These are phyloP conservation scores for Gardenia jasminoides DNA, from an alignment of 257 asterid species.

Conservation along the genomic window DNA sequence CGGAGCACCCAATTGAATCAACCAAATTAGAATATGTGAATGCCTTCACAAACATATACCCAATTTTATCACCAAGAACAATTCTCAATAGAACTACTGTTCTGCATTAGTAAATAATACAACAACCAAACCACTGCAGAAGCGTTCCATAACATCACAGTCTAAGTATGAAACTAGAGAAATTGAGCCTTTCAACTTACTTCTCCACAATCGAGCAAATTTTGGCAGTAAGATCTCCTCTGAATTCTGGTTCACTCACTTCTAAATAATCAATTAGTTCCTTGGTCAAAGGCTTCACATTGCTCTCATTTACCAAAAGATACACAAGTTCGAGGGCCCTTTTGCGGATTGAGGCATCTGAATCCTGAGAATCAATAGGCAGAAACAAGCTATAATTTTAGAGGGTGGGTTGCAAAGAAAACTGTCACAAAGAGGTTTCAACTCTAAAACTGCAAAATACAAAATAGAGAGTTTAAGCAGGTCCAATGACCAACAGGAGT, in stretches of 20 bases:
- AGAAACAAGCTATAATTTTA: conserved; percentile 16
- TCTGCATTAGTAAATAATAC: not conserved
- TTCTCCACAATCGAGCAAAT: conserved; percentile 93
- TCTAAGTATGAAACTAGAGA: not conserved
- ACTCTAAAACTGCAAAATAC: not conserved
- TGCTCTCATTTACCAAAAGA: conserved; percentile 85
- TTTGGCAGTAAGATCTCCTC: conserved; percentile 89
- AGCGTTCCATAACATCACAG: conserved; percentile 1
- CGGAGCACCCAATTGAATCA: not conserved
- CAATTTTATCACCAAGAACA: not conserved
- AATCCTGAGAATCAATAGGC: conserved; percentile 58
- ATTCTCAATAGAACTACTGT: not conserved
- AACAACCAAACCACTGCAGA: conserved; percentile 1
- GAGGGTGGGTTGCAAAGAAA: not conserved
- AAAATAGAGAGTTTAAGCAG: not conserved
- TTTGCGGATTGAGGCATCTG: conserved; percentile 99
- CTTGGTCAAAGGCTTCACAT: conserved; percentile 80
- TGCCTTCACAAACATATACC: not conserved
- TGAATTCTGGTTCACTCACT: conserved; percentile 87
- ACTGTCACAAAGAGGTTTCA: not conserved
- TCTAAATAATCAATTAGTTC: conserved; percentile 88
- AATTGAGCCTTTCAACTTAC: conserved; percentile 52
- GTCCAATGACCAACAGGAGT: conserved; percentile 2
- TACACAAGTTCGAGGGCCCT: conserved; percentile 94
- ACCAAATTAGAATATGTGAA: not conserved